Conservation (phyloP, 164 flowering plant species). For the Saururus chinensis region DNA sequence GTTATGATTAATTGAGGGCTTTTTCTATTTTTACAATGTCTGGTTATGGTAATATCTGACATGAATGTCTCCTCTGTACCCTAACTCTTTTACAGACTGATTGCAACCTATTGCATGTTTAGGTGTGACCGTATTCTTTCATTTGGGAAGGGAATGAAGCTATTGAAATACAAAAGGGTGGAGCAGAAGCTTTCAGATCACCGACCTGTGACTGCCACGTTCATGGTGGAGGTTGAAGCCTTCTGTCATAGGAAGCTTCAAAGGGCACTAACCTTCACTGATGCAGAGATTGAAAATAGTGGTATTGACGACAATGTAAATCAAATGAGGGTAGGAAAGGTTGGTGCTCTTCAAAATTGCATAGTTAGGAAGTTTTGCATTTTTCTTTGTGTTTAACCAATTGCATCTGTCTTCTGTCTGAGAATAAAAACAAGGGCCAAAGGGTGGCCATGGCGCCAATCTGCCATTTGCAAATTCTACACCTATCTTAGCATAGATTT, state of each 20-base stretch:
- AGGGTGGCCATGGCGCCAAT: neutral
- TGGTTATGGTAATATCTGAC: neutral
- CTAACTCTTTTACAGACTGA: neutral
- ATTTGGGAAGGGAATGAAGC: constrained; percentile 69
- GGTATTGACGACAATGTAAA: constrained; percentile 13
- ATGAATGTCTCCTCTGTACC: neutral
- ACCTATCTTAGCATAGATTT: too few species aligned
- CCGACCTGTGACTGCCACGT: constrained; percentile 79
- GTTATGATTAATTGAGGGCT: too few species aligned
- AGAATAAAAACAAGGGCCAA: neutral
- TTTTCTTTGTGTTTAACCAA: neutral
- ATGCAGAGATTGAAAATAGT: constrained; percentile 63
- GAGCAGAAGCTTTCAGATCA: constrained; percentile 83
- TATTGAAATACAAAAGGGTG: constrained; percentile 48
- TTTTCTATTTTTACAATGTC: neutral
- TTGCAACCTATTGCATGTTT: constrained; percentile 6
- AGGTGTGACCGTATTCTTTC: constrained; percentile 98
- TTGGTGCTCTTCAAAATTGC: neutral
- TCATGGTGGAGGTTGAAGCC: constrained; percentile 72
- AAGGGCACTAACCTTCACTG: constrained; percentile 68
- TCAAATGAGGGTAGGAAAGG: neutral
- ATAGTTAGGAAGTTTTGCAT: neutral
- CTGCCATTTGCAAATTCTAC: neutral
- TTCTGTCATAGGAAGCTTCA: constrained; percentile 66
- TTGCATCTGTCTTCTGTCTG: neutral